Evolutionary conservation across 352 stramenopile species (phyloP), one percentile per base, ranked within the genome.

Genomic region (Thalassiosira exigua): DNA sequence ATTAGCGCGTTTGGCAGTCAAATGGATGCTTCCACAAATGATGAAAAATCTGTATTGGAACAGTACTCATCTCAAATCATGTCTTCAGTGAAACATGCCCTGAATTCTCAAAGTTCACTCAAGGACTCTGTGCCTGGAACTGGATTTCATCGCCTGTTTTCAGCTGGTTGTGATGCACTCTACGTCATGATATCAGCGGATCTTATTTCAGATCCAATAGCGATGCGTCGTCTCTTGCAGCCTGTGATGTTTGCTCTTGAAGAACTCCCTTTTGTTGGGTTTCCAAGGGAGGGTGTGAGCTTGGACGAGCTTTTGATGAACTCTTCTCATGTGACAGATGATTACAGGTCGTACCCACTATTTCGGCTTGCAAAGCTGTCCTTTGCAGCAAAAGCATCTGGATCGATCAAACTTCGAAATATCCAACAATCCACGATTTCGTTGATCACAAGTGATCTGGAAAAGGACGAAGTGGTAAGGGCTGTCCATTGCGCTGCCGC

Each of bases 61-160:
- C 83, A 93, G 60, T 92, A 89, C 60, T 86, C 84, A 24, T 90
- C 87, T 19, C 89, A 94, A 41, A 90, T 94, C 19, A 84, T 86
- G 5, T 92, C 89, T 22, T 75, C 79, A 33, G 79, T 92, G 33
- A 91, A 90, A 50, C 87, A 91, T 79, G 72, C 78, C 29, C 50
- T 94, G 12, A 82, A 72, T 65, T 67, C 73, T 53, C 82, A 90
- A 26, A 69, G 44, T 33, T 62, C 51, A 27, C 27, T 60, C 2
- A 66, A 73, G 14, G 75, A 77, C 19, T 75, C 71, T 41, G 42
- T 82, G 14, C 39, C 61, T 9, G 70, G 66, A 53, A 68, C 51
- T 57, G 58, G 68, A n/a, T 81, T 76, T 64, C 78, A 83, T 69
- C 75, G 60, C 14, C 65, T 94, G 2, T 94, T 92, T 57, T 60